phyloP scores from a whole-genome alignment of 2,329 filamentous ascomycete genomes.

The Aspergillus texensis region DNA sequence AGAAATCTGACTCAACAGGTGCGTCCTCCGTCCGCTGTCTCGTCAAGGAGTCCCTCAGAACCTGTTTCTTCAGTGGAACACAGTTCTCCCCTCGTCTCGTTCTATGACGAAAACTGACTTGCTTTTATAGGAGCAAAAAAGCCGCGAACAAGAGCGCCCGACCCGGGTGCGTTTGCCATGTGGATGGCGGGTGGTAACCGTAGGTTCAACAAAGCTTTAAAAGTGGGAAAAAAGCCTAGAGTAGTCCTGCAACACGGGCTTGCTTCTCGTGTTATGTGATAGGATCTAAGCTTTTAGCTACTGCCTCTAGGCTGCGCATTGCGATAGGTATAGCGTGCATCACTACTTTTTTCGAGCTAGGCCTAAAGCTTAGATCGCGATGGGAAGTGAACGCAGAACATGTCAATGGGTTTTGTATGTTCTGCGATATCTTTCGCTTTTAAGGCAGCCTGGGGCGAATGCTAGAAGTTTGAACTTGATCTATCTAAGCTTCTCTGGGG shows the following conservation, averaged over 20 bases:
- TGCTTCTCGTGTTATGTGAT: conserved; percentile 36
- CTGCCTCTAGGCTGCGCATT: conserved; percentile 12
- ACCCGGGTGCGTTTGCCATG: conserved; percentile 43
- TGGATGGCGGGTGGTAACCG: conserved; percentile 48
- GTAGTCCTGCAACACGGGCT: conserved; percentile 23
- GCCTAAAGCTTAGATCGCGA: neutral
- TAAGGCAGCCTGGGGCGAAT: conserved; percentile 11
- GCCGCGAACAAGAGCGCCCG: conserved; percentile 25
- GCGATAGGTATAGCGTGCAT: neutral
- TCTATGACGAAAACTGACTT: neutral
- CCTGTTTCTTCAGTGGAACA: too few species aligned
- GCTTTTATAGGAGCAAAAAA: conserved; percentile 36
- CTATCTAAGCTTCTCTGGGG: conserved; percentile 38
- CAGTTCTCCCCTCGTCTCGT: too few species aligned
- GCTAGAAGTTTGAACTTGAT: conserved; percentile 18
- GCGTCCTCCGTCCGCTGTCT: conserved; percentile 14
- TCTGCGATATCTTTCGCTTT: neutral
- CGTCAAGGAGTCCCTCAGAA: neutral
- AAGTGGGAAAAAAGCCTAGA: conserved; percentile 52
- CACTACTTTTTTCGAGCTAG: neutral
- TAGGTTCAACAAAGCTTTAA: conserved; percentile 43
- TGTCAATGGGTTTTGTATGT: neutral
- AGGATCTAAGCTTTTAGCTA: conserved; percentile 8
- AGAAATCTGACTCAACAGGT: conserved; percentile 38
- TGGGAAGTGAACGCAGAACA: neutral